Evolutionary conservation across 2,329 filamentous ascomycete species (phyloP).

Genomic region (Cercospora janseana): DNA sequence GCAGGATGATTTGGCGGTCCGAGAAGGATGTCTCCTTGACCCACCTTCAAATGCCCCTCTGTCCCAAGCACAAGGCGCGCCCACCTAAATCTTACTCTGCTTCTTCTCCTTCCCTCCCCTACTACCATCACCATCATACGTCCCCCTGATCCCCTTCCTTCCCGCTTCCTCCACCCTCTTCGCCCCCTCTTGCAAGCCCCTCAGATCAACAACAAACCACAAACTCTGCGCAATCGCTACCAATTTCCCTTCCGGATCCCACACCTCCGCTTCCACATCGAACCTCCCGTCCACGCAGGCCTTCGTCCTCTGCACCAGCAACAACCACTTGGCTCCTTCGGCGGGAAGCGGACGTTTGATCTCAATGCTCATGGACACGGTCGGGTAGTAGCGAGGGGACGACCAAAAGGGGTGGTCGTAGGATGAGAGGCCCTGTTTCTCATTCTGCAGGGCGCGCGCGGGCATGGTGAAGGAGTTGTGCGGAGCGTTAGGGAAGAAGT

Average conservation of each 20-base stretch:
- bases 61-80: no score
- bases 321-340: conserved; percentile 27
- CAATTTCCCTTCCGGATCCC: conserved; percentile 22
- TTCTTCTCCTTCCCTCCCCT: neutral
- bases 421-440: neutral
- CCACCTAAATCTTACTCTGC: conserved; percentile 15
- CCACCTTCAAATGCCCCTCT: no score
- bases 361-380: conserved; percentile 24
- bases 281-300: conserved; percentile 24
- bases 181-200: neutral
- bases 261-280: conserved; percentile 26
- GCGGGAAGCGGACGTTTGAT: conserved; percentile 22
- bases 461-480: conserved; percentile 14
- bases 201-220: conserved; percentile 20
- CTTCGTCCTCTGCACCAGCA: conserved; percentile 22
- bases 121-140: neutral
- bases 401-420: conserved; percentile 20
- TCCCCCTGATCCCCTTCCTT: conserved; percentile 7
- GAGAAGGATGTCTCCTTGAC: no score
- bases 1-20: no score
- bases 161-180: conserved; percentile 2
- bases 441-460: conserved; percentile 6
- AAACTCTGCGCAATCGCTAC: conserved; percentile 21
- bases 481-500: conserved; percentile 19
- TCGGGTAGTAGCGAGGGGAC: conserved; percentile 23